Conservation (phyloP, 129 eudicot genomes). For the Daucus carota region DH1_v3.0 NC_030381.2:29440001-29440500, state of each 20-base stretch:
- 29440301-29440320: constrained; percentile 43
- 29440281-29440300: constrained; percentile 93
- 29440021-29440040: background rate
- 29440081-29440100: background rate
- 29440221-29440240: constrained; percentile 56
- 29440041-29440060: background rate
- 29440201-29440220: constrained; percentile 44
- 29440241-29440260: constrained; percentile 46
- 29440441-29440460: background rate
- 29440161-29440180: background rate
- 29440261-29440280: constrained; percentile 57
- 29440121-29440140: background rate
- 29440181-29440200: constrained; percentile 11
- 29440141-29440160: background rate
- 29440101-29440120: background rate
- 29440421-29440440: background rate
- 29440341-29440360: constrained; percentile 72
- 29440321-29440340: constrained; percentile 69
- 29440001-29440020: background rate
- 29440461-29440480: background rate
- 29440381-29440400: constrained; percentile 75
- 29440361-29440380: constrained; percentile 76
- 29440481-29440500: background rate
- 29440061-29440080: background rate
- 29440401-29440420: background rate